phyloP scores from a whole-genome alignment of 257 asterid genomes.

The Solanum phureja region DNA sequence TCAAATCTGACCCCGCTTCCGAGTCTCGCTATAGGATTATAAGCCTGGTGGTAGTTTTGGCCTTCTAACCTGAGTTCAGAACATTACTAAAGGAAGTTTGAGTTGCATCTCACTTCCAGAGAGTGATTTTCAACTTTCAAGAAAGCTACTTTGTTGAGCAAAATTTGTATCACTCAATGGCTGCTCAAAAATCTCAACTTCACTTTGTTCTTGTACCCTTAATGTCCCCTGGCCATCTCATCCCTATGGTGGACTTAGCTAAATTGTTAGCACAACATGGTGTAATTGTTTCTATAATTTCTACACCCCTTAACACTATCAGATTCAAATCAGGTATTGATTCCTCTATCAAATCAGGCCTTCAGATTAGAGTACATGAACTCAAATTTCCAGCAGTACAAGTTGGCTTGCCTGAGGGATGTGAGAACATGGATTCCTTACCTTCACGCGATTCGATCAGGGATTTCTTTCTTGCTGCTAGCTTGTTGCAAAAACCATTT shows the following conservation, averaged over 20 bases:
- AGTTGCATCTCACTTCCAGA: not conserved
- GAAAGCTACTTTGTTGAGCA: not conserved
- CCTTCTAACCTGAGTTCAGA: not conserved
- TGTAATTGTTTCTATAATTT: constrained; percentile 16
- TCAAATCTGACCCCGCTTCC: not conserved
- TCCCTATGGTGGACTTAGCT: constrained; percentile 77
- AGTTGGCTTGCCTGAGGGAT: constrained; percentile 43
- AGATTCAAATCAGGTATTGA: constrained; percentile 17
- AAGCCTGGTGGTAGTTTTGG: not conserved
- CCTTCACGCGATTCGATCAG: constrained; percentile 20
- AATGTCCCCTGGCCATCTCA: constrained; percentile 69
- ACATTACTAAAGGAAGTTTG: not conserved
- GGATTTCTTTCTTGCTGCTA: constrained; percentile 22
- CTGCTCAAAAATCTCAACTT: constrained; percentile 1
- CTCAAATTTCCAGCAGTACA: constrained; percentile 26
- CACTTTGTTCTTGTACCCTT: constrained; percentile 63
- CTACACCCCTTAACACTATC: constrained; percentile 32
- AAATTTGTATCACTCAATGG: not conserved
- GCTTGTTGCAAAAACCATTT: constrained; percentile 18
- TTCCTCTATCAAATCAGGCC: constrained; percentile 23
- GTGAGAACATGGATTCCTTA: constrained; percentile 39
- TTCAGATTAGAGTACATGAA: constrained; percentile 20
- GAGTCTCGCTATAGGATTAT: not conserved
- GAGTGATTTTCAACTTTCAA: not conserved
- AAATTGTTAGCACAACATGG: constrained; percentile 35